phyloP scores from a whole-genome alignment of 148 eudicot species.

The Rhododendron vialii region DNA sequence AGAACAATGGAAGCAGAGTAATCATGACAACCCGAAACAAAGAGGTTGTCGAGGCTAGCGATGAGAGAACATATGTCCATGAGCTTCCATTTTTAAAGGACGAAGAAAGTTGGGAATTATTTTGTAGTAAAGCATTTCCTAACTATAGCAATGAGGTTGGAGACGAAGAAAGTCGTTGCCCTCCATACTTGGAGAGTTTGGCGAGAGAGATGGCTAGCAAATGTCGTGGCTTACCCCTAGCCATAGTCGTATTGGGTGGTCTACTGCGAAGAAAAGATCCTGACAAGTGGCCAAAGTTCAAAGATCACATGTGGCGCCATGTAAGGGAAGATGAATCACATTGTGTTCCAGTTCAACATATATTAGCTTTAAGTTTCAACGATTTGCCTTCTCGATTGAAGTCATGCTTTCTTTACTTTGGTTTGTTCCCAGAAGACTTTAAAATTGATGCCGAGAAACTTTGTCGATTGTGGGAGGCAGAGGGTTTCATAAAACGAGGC shows the following conservation, averaged over 20 bases:
- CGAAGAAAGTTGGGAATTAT: conserved; percentile 2
- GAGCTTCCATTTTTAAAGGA: not conserved
- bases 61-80: not conserved
- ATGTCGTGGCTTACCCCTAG: conserved; percentile 6
- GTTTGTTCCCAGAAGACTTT: not conserved
- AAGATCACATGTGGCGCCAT: not conserved
- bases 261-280: not conserved
- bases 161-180: not conserved
- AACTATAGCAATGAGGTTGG: not conserved
- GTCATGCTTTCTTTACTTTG: conserved; percentile 12
- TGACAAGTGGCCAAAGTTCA: conserved; percentile 6
- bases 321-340: not conserved
- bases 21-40: not conserved
- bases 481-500: no score
- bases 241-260: conserved; percentile 12
- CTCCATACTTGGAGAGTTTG: not conserved
- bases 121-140: not conserved
- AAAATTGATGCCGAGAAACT: not conserved
- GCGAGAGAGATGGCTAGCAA: conserved; percentile 3
- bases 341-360: not conserved
- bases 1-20: conserved; percentile 2
- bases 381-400: conserved; percentile 7
- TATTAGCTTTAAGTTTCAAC: not conserved
- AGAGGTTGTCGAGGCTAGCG: not conserved
- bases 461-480: no score